Percentiles rank a stretch among this genome's conserved stretches.
phyloP scores from a whole-genome alignment of 371 early-diverging fungal genomes.

The Capillidium rhysosporum region DNA sequence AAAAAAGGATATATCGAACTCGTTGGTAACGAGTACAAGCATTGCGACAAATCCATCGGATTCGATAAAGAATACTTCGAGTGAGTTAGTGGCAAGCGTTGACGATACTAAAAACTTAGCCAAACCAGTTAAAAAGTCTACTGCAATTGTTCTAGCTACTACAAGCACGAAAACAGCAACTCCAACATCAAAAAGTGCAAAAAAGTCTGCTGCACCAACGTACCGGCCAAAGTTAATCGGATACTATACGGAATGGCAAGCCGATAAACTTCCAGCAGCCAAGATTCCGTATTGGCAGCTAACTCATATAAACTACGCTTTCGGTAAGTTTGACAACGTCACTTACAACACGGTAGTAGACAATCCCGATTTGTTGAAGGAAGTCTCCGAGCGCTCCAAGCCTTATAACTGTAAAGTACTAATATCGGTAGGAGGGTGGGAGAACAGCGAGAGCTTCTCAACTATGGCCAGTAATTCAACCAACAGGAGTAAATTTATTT shows the following conservation, averaged over 20 bases:
- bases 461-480: conserved; percentile 19
- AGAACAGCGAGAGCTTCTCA: conserved; percentile 40
- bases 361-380: background rate
- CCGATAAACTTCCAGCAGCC: background rate
- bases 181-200: too few relatives aligned
- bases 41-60: too few relatives aligned
- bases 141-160: too few relatives aligned
- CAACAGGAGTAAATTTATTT: conserved; percentile 25
- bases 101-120: too few relatives aligned
- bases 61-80: too few relatives aligned
- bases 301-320: conserved; percentile 18
- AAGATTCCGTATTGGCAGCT: conserved; percentile 9
- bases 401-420: conserved; percentile 20
- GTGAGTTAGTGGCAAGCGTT: too few relatives aligned
- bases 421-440: conserved; percentile 59
- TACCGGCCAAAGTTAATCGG: background rate
- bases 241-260: background rate
- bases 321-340: conserved; percentile 10
- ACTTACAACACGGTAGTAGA: conserved; percentile 4
- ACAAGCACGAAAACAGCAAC: too few relatives aligned
- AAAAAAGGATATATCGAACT: too few relatives aligned
- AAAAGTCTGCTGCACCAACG: too few relatives aligned
- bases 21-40: too few relatives aligned
- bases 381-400: conserved; percentile 6
- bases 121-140: too few relatives aligned